A percentile compares a stretch with the other conserved stretches of the same genome.
These are phyloP conservation scores for Cyphellophora europaea DNA, from an alignment of 2,329 filamentous ascomycete species.

Conservation along the genomic window DNA sequence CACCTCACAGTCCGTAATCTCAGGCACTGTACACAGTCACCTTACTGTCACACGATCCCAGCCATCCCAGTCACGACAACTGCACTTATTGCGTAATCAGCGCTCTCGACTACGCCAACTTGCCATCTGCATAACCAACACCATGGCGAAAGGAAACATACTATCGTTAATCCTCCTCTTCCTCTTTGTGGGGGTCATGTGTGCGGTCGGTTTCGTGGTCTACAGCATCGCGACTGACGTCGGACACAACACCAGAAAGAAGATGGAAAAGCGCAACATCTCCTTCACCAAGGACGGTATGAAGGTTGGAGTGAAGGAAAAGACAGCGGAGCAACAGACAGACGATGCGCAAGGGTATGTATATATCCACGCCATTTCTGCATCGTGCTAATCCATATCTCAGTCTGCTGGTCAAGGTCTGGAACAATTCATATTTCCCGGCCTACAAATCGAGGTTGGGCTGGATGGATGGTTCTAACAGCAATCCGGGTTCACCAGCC, in stretches of 20 bases:
- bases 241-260: conserved; percentile 45
- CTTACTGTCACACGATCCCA: too few species aligned
- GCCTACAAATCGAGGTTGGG: conserved; percentile 36
- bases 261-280: conserved; percentile 57
- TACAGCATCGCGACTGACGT: conserved; percentile 52
- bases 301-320: conserved; percentile 51
- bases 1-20: background rate
- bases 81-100: too few species aligned
- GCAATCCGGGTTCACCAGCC: conserved; percentile 6
- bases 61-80: too few species aligned
- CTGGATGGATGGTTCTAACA: conserved; percentile 15
- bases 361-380: conserved; percentile 1
- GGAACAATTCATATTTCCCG: conserved; percentile 38
- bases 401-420: conserved; percentile 39
- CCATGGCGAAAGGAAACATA: conserved; percentile 24
- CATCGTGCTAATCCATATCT: conserved; percentile 1
- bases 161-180: conserved; percentile 50
- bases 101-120: background rate
- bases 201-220: conserved; percentile 46
- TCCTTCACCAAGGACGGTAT: conserved; percentile 51
- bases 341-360: conserved; percentile 49
- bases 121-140: background rate
- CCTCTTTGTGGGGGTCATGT: conserved; percentile 40
- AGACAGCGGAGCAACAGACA: conserved; percentile 47
- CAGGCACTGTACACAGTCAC: too few species aligned